These are phyloP conservation scores for Zopfochytrium polystomum DNA, from an alignment of 371 early-diverging fungal genomes.

Conservation along the genomic window DNA sequence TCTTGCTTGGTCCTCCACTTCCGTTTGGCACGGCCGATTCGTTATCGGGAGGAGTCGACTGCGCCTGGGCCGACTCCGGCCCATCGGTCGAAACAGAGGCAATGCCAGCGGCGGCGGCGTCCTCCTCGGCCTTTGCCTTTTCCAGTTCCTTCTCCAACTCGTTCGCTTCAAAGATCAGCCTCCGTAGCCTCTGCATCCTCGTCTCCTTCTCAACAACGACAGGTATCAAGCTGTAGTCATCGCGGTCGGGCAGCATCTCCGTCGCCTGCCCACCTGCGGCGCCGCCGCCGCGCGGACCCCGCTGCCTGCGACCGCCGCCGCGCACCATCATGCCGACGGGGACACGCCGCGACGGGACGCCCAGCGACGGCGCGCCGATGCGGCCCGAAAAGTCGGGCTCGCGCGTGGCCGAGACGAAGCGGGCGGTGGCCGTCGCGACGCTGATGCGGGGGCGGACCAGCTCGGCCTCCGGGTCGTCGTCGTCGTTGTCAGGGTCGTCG, in stretches of 20 bases:
- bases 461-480: not conserved
- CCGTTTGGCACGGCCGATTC: no score
- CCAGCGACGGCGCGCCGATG: no score
- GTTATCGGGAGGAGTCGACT: no score
- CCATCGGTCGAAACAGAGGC: no score
- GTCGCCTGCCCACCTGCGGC: not conserved
- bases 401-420: not conserved
- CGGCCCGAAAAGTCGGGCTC: not conserved
- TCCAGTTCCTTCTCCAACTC: no score
- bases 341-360: not conserved
- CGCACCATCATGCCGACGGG: not conserved
- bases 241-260: not conserved
- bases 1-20: no score
- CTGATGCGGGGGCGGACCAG: not conserved
- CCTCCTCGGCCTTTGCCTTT: not conserved
- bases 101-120: not conserved
- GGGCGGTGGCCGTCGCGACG: not conserved
- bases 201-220: not conserved
- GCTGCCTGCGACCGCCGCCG: not conserved
- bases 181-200: not conserved
- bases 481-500: not conserved
- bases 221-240: not conserved
- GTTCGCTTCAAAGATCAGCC: no score
- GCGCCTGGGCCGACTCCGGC: no score
- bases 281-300: not conserved